Percentiles rank a stretch among this genome's conserved stretches.
Evolutionary conservation across 2,329 filamentous ascomycete genomes (phyloP).

Genomic region (Stenocarpella maydis): DNA sequence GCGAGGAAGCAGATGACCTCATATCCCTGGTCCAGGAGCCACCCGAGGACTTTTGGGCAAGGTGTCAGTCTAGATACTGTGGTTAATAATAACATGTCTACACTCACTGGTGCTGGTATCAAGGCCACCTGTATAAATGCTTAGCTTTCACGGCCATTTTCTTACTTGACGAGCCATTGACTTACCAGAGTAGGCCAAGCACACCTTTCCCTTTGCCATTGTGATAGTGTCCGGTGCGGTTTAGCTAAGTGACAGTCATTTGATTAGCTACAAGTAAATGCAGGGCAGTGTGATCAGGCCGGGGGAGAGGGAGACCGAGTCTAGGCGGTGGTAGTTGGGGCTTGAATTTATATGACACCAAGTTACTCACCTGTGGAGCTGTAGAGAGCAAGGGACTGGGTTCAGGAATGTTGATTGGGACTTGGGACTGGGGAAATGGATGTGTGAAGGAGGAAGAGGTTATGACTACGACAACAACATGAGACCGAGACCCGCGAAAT

Average conservation of each 20-base stretch:
- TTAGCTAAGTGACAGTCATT: conserved; percentile 30
- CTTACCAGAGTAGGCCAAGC: conserved; percentile 36
- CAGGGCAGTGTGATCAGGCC: neutral
- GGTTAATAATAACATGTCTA: neutral
- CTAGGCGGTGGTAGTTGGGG: neutral
- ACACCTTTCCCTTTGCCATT: conserved; percentile 36
- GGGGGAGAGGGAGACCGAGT: neutral
- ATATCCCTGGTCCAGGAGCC: conserved; percentile 58
- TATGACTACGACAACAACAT: conserved; percentile 26
- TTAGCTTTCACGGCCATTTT: conserved; percentile 13
- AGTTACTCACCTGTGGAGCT: conserved; percentile 30
- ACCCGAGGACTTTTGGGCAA: conserved; percentile 31
- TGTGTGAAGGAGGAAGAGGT: conserved; percentile 12
- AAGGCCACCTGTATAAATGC: conserved; percentile 31
- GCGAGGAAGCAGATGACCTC: conserved; percentile 71
- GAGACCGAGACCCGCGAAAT: conserved; percentile 28
- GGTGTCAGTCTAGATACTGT: conserved; percentile 11
- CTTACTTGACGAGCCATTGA: neutral
- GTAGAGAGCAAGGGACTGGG: conserved; percentile 15
- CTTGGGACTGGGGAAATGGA: conserved; percentile 1
- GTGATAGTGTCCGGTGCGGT: conserved; percentile 5
- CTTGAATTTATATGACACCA: neutral
- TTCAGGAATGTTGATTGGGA: neutral
- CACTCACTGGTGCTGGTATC: conserved; percentile 37
- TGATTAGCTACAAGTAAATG: neutral